Conservation (phyloP, 148 eudicot genomes). For the Dysphania ambrosioides region DNA sequence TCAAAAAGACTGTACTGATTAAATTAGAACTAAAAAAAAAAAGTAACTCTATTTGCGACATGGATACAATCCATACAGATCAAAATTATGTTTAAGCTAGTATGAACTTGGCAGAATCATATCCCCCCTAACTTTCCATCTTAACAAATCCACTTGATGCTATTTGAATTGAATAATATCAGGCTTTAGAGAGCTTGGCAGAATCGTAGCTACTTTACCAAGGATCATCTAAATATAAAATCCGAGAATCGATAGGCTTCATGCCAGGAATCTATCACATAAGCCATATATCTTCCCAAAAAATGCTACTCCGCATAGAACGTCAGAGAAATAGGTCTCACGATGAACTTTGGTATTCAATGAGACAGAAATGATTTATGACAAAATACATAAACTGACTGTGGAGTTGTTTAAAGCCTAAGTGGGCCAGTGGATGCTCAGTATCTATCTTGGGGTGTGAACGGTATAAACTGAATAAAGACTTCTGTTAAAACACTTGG, state of each 20-base stretch:
- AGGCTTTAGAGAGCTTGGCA: neutral
- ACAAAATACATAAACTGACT: neutral
- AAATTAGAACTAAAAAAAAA: neutral
- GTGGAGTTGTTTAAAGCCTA: neutral
- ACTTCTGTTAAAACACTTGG: too few relatives aligned
- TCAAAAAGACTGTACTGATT: neutral
- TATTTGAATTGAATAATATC: neutral
- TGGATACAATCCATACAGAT: neutral
- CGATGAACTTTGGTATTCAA: neutral
- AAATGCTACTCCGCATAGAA: too few relatives aligned
- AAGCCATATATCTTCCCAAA: neutral
- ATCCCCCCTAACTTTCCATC: neutral
- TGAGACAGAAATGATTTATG: neutral
- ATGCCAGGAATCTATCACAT: neutral
- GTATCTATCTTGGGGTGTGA: neutral
- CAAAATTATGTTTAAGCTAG: neutral
- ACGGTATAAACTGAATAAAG: neutral
- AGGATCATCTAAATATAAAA: neutral
- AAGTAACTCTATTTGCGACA: neutral
- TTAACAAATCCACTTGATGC: neutral
- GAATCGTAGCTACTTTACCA: neutral
- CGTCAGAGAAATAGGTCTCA: too few relatives aligned
- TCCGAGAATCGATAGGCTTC: neutral
- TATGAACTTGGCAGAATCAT: neutral
- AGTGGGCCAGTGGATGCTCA: neutral